Conservation (phyloP, 192 early-diverging fungal genomes). For the Coemansia sp. region DNA sequence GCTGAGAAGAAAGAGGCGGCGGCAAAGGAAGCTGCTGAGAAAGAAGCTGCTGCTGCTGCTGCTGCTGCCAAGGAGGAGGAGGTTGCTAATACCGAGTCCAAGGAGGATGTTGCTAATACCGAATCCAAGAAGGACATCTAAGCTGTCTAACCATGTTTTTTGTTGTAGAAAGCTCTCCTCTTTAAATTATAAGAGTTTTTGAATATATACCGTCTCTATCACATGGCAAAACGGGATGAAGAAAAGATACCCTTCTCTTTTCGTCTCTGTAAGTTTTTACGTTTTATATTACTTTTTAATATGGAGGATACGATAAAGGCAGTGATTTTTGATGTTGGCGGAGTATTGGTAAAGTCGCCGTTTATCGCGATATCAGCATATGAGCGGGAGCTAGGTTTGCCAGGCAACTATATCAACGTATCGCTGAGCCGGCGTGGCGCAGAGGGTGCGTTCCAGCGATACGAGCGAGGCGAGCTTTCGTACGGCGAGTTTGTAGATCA, state of each 20-base stretch:
- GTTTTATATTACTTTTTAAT: neutral
- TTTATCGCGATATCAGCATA: slow-evolving; percentile 75
- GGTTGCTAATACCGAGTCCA: neutral
- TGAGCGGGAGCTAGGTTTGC: slow-evolving; percentile 67
- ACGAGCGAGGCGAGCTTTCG: slow-evolving; percentile 53
- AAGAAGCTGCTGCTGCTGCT: neutral
- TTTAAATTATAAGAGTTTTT: neutral
- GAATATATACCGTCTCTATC: neutral
- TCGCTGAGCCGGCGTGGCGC: slow-evolving; percentile 61
- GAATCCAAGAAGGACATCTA: slow-evolving; percentile 17
- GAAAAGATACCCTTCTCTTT: neutral
- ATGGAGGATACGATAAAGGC: slow-evolving; percentile 57
- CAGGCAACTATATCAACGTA: slow-evolving; percentile 82
- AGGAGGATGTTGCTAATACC: neutral
- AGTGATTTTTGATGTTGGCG: slow-evolving; percentile 86
- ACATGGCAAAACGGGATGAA: neutral
- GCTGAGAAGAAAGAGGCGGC: neutral
- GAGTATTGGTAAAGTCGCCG: slow-evolving; percentile 79
- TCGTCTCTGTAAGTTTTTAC: neutral
- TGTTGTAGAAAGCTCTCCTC: neutral
- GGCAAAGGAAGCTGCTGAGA: neutral
- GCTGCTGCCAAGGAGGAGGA: neutral
- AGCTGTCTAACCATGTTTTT: neutral
- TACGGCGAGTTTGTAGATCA: slow-evolving; percentile 30
- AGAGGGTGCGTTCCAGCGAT: slow-evolving; percentile 61